Evolutionary conservation across 2,329 filamentous ascomycete genomes (phyloP).

Genomic region (Pestalotiopsis sp.): DNA sequence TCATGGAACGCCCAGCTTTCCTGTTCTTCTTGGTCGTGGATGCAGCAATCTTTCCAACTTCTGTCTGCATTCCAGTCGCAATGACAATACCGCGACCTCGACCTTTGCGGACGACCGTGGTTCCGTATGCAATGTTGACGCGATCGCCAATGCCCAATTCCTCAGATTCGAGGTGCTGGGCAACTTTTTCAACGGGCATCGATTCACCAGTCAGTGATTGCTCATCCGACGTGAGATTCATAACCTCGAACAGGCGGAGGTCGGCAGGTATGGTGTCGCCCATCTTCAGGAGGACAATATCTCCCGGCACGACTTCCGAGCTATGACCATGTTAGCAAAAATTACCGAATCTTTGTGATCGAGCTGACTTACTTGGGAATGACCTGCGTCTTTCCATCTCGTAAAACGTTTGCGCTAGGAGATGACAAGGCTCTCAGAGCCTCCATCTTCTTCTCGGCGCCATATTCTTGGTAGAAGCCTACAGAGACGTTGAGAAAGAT

Average conservation of each 20-base stretch:
- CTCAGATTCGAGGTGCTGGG: conserved; percentile 52
- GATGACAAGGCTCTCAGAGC: conserved; percentile 62
- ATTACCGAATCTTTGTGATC: too few relatives aligned
- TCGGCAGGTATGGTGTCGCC: conserved; percentile 78
- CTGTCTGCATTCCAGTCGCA: conserved; percentile 70
- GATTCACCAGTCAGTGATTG: conserved; percentile 78
- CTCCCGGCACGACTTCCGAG: conserved; percentile 69
- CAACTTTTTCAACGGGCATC: conserved; percentile 68
- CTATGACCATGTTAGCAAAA: conserved; percentile 34
- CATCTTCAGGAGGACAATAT: conserved; percentile 67
- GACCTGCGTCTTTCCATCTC: conserved; percentile 58
- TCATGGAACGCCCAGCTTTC: conserved; percentile 57
- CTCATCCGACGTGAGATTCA: conserved; percentile 82
- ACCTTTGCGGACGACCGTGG: conserved; percentile 72
- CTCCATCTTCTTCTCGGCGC: conserved; percentile 69
- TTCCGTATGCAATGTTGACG: conserved; percentile 75
- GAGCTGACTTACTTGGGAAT: conserved; percentile 54
- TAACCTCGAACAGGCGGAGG: conserved; percentile 68
- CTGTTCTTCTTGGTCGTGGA: conserved; percentile 54
- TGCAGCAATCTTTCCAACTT: conserved; percentile 70
- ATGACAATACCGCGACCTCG: conserved; percentile 74
- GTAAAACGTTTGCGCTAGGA: conserved; percentile 63
- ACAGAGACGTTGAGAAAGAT: conserved; percentile 71
- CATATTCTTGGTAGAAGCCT: conserved; percentile 66
- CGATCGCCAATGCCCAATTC: conserved; percentile 71